Base-by-base conservation (phyloP, 805 yeast genomes). In the Starmerella gropengiesseri region DNA sequence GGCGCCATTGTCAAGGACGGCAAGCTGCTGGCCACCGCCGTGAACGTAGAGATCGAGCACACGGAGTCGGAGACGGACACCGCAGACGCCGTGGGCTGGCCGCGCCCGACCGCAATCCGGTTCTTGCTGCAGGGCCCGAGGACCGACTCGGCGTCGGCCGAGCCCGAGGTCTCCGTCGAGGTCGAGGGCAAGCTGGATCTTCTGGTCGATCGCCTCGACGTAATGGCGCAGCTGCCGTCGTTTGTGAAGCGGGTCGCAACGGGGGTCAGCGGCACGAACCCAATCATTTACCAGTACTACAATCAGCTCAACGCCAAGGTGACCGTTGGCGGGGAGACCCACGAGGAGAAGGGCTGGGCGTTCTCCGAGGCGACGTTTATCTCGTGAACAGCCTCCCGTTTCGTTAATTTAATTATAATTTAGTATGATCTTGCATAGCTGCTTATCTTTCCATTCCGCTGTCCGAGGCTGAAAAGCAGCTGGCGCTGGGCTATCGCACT, bases 191-290 rank as follows among this genome's bases (percentile, higher is more conserved):
- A 69, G 18, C 70, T 89, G 52, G 60, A 60, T 14, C 66, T 70
- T 35, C 64, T 83, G 47, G 76, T 84, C 40, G 96, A 85, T 66
- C 77, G 97, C 60, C 87, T 91, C 45, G 98, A 91, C 64, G 97
- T 91, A 46, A 86, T 91, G 96, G 83, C 86, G 40, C 97, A 91
- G 65, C 79, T 91, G 46, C 98, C 98, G 21, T 78, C 75, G 50
- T 86, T 91, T 63, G 94, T 91, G 53, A 91, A 89, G 66, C 81
- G 78, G 55, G 81, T 91, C 46, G 97, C 84, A 35, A 77, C 87
- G 49, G 95, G 94, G 45, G 93, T 89, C 42, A 91, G 91, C 13
- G 98, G 97, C 39, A 79, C 97, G 21, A 83, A 81, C 60, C 98
- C 98, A n/a, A 89, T 75, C 67, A 89, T 91, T 56, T 91, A 87